These are phyloP conservation scores for Suaeda aralocaspica DNA, from an alignment of 148 eudicot species.

Conservation along the genomic window DNA sequence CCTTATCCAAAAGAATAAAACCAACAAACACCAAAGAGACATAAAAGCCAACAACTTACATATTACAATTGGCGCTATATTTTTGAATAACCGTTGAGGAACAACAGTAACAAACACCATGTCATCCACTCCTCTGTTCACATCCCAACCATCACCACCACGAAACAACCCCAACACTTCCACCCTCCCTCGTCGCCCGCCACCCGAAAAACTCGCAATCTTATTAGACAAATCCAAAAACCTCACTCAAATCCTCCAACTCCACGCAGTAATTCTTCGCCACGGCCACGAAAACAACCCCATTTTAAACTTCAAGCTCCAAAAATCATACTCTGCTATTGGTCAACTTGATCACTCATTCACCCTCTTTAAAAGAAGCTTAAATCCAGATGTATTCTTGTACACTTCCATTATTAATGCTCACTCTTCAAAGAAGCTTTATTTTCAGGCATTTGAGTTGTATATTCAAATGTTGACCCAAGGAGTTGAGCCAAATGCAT, in stretches of 20 bases:
- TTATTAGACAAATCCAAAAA: constrained; percentile 45
- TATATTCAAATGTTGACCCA: constrained; percentile 57
- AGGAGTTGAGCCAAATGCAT: constrained; percentile 63
- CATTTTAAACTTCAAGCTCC: constrained; percentile 70
- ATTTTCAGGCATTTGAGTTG: constrained; percentile 36
- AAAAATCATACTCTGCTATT: constrained; percentile 53
- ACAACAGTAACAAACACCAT: constrained; percentile 1
- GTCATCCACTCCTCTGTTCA: constrained; percentile 25
- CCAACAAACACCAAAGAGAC: no score
- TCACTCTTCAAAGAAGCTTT: constrained; percentile 37
- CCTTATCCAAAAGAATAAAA: neutral
- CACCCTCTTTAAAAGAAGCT: constrained; percentile 41
- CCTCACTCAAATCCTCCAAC: constrained; percentile 42
- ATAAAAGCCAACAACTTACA: neutral
- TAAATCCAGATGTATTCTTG: constrained; percentile 50
- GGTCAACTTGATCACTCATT: constrained; percentile 46
- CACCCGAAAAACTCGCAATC: constrained; percentile 46
- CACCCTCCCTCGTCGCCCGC: constrained; percentile 18
- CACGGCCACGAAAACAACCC: constrained; percentile 52
- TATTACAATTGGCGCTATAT: constrained; percentile 10
- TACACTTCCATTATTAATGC: constrained; percentile 64
- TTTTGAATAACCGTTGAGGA: constrained; percentile 13
- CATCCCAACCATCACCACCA: constrained; percentile 20
- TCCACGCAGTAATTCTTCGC: constrained; percentile 66
- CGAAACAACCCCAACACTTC: constrained; percentile 5